Evolutionary conservation across 257 asterid species (phyloP).

Genomic region (Avicennia marina): DNA sequence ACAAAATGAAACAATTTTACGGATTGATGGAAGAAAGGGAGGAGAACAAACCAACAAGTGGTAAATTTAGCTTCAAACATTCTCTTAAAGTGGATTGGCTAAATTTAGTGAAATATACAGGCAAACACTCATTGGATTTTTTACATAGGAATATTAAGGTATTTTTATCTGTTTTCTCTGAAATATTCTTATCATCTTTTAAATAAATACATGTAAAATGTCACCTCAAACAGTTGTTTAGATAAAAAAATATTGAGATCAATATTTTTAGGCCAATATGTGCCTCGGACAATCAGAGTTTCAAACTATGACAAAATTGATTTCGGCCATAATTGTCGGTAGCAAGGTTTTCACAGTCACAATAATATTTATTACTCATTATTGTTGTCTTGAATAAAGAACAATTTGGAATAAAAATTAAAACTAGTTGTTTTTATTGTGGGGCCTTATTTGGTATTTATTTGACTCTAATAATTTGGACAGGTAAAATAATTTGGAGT

Average conservation of each 20-base stretch:
- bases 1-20: too few species aligned
- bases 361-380: not conserved
- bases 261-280: not conserved
- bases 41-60: too few species aligned
- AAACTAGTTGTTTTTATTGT: too few species aligned
- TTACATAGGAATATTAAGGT: not conserved
- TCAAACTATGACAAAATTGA: not conserved
- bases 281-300: not conserved
- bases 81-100: conserved; percentile 3
- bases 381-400: not conserved
- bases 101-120: not conserved
- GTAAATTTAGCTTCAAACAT: too few species aligned
- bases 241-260: not conserved
- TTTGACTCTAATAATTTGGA: not conserved
- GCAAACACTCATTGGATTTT: conserved; percentile 1
- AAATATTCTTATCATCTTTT: conserved; percentile 2
- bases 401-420: too few species aligned
- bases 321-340: not conserved
- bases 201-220: not conserved
- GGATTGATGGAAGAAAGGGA: too few species aligned
- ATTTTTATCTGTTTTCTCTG: not conserved
- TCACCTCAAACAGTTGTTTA: conserved; percentile 7
- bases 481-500: too few species aligned
- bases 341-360: not conserved
- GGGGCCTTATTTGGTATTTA: not conserved